Evolutionary conservation across 140 eudicot genomes (phyloP).

Genomic region (Ambrosia hybrid): DNA sequence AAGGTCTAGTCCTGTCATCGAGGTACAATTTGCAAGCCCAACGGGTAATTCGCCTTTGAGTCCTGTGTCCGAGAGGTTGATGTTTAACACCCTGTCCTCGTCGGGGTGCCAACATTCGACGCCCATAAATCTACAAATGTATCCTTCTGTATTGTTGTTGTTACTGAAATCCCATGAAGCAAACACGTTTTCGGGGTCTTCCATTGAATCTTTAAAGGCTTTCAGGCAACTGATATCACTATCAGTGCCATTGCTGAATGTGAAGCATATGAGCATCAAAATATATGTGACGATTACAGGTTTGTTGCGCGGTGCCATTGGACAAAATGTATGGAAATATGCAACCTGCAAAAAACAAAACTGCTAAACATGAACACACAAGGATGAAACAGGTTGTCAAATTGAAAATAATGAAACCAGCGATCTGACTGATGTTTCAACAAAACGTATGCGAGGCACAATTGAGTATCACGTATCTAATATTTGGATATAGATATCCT

Average conservation of each 20-base stretch:
- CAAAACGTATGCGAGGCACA: too few relatives aligned
- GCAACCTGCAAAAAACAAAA: not conserved
- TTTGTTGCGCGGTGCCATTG: not conserved
- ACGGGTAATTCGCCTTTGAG: conserved; percentile 50
- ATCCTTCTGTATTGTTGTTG: conserved; percentile 25
- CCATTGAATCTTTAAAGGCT: not conserved
- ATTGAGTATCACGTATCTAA: too few relatives aligned
- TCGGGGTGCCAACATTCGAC: conserved; percentile 57
- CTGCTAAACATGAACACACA: not conserved
- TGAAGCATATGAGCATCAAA: not conserved
- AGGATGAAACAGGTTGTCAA: not conserved
- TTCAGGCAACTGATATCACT: not conserved
- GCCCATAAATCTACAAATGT: conserved; percentile 52
- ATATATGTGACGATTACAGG: not conserved
- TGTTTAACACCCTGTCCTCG: conserved; percentile 52
- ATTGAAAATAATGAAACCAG: too few relatives aligned
- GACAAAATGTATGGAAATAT: not conserved
- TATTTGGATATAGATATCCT: too few relatives aligned
- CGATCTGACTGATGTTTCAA: too few relatives aligned
- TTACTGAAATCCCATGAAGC: not conserved
- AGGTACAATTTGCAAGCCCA: conserved; percentile 42
- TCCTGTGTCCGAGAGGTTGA: conserved; percentile 44
- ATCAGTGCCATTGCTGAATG: not conserved
- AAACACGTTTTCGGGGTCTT: not conserved
- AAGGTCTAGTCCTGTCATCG: conserved; percentile 60